A percentile compares a stretch with the other conserved stretches of the same genome.
phyloP scores from a whole-genome alignment of 83 land plant genomes.

The Isoetes engelmannii region DNA sequence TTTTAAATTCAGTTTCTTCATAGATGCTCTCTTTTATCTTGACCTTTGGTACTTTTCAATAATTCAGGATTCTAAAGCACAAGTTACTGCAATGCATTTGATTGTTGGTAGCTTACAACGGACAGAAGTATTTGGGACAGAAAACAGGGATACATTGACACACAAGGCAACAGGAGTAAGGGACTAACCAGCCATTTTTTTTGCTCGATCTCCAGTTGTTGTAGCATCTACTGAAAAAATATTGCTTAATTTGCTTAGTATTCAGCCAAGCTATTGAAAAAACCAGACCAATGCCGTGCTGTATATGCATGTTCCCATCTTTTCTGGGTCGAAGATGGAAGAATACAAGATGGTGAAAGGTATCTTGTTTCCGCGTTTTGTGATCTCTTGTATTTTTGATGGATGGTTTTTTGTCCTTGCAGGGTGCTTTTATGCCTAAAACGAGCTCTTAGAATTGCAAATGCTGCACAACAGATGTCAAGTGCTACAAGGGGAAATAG shows the following conservation, averaged over 20 bases:
- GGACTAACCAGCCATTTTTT: not conserved
- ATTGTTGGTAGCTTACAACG: conserved; percentile 93
- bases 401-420: conserved; percentile 8
- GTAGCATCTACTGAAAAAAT: not conserved
- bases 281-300: conserved; percentile 96
- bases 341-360: conserved; percentile 91
- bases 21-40: not conserved
- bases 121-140: conserved; percentile 89
- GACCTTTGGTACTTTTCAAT: not conserved
- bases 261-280: conserved; percentile 94
- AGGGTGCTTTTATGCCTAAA: conserved; percentile 94
- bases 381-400: not conserved
- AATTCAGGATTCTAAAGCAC: conserved; percentile 86
- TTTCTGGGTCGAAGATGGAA: conserved; percentile 96
- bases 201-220: not conserved
- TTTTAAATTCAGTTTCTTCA: not conserved
- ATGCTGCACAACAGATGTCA: conserved; percentile 98
- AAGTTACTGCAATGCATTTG: conserved; percentile 90
- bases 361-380: conserved; percentile 10
- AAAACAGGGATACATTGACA: conserved; percentile 94
- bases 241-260: conserved; percentile 38
- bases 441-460: conserved; percentile 93
- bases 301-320: conserved; percentile 97
- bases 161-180: conserved; percentile 98
- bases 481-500: conserved; percentile 77